Evolutionary conservation across 305 asterid genomes (phyloP), one percentile per base, ranked within the genome.

Genomic region (Fraxinus floribunda): DNA sequence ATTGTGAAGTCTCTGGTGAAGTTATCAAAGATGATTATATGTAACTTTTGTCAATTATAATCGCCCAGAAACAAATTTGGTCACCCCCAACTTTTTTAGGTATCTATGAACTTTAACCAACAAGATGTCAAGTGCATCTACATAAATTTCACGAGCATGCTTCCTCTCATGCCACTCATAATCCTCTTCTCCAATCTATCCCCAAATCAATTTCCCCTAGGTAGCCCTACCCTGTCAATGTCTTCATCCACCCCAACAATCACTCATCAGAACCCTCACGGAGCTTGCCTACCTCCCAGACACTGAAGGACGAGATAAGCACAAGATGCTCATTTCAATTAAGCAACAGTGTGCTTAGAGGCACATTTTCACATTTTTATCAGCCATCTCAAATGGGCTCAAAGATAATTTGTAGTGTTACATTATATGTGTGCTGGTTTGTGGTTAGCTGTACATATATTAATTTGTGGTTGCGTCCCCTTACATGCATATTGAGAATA

Each of bases 11-110:
- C 41, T 30, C 32, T 71, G 76, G 9, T 2, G 36, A 66, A 22
- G 74, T 66, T 26, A 66, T 66, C 70, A 20, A 60, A 60, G 70
- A 60, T 60, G 70, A 60, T 60, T 60, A 66, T 66, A 66, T 26
- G 35, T 6, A 16, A 71, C 20, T 70, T 30, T 70, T 32, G 64
- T 32, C 11, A 30, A 41, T 30, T 32, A 30, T 70, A 70, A 70
- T 22, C 38, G 15, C 41, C 76, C 5, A 70, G 76, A 70, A 29
- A 30, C 39, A 70, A 26, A 24, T 30, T 66, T 66, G 74, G 35
- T 66, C 76, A 70, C 22, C 76, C 41, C 7, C 72, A 57, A 57
- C 60, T 62, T 79, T 32, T 79, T 57, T 57, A 18, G 72, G 72
- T 10, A 64, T 64, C 72, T 10, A 64, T 64, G 72, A 24, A 24